Evolutionary conservation across 257 asterid species (phyloP).

Genomic region (Hygrophila difformis): DNA sequence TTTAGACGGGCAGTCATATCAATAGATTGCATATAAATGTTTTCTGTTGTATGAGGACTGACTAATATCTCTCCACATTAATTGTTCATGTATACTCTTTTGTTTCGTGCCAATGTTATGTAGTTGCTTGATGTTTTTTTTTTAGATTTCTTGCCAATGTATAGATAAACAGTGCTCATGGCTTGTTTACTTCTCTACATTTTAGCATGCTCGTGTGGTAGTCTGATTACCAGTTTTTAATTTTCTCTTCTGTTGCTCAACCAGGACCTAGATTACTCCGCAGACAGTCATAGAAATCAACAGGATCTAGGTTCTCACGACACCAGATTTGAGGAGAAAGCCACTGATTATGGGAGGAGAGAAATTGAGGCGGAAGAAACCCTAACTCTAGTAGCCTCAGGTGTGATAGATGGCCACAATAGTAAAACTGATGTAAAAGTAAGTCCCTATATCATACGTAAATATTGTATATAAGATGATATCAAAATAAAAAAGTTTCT

Average conservation of each 20-base stretch:
- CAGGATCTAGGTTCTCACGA: conserved; percentile 36
- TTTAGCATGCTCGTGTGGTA: conserved; percentile 2
- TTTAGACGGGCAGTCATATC: not conserved
- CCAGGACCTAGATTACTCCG: conserved; percentile 50
- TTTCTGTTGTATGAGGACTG: not conserved
- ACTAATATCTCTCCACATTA: too few relatives aligned
- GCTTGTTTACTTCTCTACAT: not conserved
- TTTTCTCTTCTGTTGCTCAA: conserved; percentile 15
- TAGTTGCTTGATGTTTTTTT: not conserved
- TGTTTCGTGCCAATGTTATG: not conserved
- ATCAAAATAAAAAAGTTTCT: conserved; percentile 4
- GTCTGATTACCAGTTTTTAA: not conserved
- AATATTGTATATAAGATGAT: conserved; percentile 1
- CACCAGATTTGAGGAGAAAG: conserved; percentile 29
- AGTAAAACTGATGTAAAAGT: conserved; percentile 42
- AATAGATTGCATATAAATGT: conserved; percentile 8
- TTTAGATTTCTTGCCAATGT: not conserved
- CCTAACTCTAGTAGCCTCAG: conserved; percentile 42
- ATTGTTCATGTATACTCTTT: not conserved
- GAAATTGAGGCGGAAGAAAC: conserved; percentile 44
- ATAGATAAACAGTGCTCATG: not conserved
- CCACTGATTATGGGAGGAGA: conserved; percentile 25
- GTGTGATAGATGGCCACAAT: conserved; percentile 33
- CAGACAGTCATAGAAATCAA: conserved; percentile 27
- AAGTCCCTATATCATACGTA: conserved; percentile 2